Percentiles rank a stretch among this genome's conserved stretches.
Conservation (phyloP, 2,329 filamentous ascomycete species). For the Neocucurbitaria cava region DNA sequence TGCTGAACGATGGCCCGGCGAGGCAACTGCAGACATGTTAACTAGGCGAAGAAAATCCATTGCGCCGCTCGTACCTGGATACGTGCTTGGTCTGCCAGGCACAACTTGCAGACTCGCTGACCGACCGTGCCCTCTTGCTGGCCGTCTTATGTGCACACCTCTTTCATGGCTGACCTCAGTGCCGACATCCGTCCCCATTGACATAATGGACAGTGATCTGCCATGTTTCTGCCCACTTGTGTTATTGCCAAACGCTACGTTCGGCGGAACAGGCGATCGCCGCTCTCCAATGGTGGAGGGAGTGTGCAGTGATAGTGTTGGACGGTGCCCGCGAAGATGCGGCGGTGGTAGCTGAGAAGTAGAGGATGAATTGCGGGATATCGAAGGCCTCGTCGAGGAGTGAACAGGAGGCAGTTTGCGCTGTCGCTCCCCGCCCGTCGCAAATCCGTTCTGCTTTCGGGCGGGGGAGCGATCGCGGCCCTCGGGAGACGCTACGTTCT, state of each 20-base stretch:
- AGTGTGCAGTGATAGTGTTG: constrained; percentile 68
- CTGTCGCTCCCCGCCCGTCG: constrained; percentile 45
- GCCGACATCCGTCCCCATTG: constrained; percentile 53
- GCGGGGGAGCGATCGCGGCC: constrained; percentile 40
- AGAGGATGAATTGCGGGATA: constrained; percentile 47
- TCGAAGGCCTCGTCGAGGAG: constrained; percentile 44
- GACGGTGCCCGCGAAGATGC: constrained; percentile 66
- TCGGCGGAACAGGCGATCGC: constrained; percentile 30
- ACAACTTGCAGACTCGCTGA: constrained; percentile 83
- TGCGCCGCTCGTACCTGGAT: constrained; percentile 33
- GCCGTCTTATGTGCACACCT: constrained; percentile 49
- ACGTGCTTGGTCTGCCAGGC: constrained; percentile 52
- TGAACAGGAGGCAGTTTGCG: constrained; percentile 48
- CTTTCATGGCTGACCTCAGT: constrained; percentile 39
- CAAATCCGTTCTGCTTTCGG: constrained; percentile 47
- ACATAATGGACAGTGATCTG: constrained; percentile 59
- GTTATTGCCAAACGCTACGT: constrained; percentile 31
- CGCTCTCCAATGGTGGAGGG: constrained; percentile 40
- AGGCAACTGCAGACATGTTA: constrained; percentile 36
- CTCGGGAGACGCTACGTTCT: constrained; percentile 72
- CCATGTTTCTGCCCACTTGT: constrained; percentile 48
- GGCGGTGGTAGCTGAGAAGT: constrained; percentile 38
- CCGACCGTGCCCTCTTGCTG: constrained; percentile 71
- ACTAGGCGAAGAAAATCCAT: constrained; percentile 4
- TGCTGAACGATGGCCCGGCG: constrained; percentile 39